phyloP scores from a whole-genome alignment of 768 basidiomycete species.

The Mycena maculata region DNA sequence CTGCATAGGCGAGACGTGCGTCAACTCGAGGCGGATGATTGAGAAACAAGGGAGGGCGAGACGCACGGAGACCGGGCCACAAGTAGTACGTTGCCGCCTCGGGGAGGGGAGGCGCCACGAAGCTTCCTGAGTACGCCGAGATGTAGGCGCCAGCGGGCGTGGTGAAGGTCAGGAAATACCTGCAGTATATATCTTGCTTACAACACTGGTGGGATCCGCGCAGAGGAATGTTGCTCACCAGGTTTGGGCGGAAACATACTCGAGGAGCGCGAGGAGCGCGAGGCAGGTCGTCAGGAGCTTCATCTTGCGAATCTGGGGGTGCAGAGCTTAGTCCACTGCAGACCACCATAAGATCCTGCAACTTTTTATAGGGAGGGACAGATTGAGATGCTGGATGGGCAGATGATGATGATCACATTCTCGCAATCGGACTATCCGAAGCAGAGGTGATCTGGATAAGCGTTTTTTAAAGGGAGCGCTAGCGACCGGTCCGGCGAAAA shows the following conservation, averaged over 20 bases:
- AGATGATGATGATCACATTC: constrained; percentile 16
- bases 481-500: constrained; percentile 8
- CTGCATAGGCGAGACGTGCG: not conserved
- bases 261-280: constrained; percentile 3
- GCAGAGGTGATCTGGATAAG: not conserved
- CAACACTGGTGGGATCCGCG: too few relatives aligned
- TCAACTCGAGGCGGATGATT: not conserved
- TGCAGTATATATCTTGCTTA: not conserved
- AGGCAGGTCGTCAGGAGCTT: not conserved
- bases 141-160: constrained; percentile 29
- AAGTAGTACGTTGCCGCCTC: constrained; percentile 31
- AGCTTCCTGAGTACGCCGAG: constrained; percentile 23
- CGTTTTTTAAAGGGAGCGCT: not conserved
- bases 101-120: constrained; percentile 26
- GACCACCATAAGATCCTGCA: not conserved
- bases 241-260: constrained; percentile 22
- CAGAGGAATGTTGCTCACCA: not conserved
- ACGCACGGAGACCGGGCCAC: constrained; percentile 31
- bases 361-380: not conserved
- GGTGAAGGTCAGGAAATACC: constrained; percentile 30
- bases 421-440: constrained; percentile 18
- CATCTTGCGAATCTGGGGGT: not conserved
- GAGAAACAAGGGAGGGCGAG: too few relatives aligned
- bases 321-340: not conserved
- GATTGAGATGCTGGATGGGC: not conserved